Evolutionary conservation across 805 yeast genomes (phyloP).

Genomic region (Candida coleopterorum): DNA sequence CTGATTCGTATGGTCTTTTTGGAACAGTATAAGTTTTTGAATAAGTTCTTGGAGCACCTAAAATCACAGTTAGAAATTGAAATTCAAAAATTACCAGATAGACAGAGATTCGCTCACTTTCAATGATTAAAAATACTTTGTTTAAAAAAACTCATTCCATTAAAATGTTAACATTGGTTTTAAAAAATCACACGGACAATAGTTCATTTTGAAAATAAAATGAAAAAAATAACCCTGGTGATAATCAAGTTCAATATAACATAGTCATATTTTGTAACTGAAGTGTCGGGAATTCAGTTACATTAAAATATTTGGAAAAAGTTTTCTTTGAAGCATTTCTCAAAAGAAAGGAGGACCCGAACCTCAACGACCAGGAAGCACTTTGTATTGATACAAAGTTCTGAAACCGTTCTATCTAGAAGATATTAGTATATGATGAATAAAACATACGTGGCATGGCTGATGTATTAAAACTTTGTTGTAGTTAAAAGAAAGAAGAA

Average conservation of each 20-base stretch:
- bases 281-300: slow-evolving; percentile 88
- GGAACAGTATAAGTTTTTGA: slow-evolving; percentile 99
- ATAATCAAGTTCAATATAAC: slow-evolving; percentile 4
- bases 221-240: too few relatives aligned
- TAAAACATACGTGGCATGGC: slow-evolving; percentile 61
- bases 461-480: slow-evolving; percentile 18
- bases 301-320: slow-evolving; percentile 28
- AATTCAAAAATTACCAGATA: background rate
- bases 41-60: slow-evolving; percentile 98
- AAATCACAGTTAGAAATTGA: slow-evolving; percentile 19
- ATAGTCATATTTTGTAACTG: slow-evolving; percentile 41
- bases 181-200: slow-evolving; percentile 3
- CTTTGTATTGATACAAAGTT: slow-evolving; percentile 9
- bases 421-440: slow-evolving; percentile 3
- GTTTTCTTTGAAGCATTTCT: slow-evolving; percentile 6
- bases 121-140: background rate
- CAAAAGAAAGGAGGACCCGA: slow-evolving; percentile 62
- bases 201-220: slow-evolving; percentile 1
- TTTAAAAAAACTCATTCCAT: slow-evolving; percentile 2
- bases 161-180: slow-evolving; percentile 2
- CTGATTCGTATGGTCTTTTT: slow-evolving; percentile 98
- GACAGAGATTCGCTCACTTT: slow-evolving; percentile 2
- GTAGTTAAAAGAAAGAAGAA: slow-evolving; percentile 7
- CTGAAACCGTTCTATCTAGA: slow-evolving; percentile 11
- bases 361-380: slow-evolving; percentile 41